These are phyloP conservation scores for Citrus australasica DNA, from an alignment of 345 rosid genomes.

Conservation along the genomic window DNA sequence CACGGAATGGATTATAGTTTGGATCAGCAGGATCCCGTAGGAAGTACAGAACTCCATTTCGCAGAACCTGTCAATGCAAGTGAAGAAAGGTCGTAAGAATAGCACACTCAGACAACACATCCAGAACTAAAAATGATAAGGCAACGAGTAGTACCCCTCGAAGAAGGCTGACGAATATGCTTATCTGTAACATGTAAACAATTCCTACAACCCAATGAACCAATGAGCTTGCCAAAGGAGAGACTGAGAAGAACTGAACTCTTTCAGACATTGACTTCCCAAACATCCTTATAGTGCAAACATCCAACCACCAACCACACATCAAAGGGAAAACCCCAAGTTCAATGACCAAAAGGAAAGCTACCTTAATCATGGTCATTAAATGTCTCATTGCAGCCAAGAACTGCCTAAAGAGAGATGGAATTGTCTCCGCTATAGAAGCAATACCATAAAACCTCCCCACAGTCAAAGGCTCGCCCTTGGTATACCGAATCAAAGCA, in stretches of 20 bases:
- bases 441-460: slow-evolving; percentile 88
- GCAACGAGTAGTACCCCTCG: slow-evolving; percentile 70
- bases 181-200: slow-evolving; percentile 93
- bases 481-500: slow-evolving; percentile 82
- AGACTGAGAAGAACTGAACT: slow-evolving; percentile 70
- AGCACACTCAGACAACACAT: neutral
- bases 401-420: slow-evolving; percentile 90
- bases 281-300: slow-evolving; percentile 92
- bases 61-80: slow-evolving; percentile 68
- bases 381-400: slow-evolving; percentile 96
- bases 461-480: slow-evolving; percentile 87
- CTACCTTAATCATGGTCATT: slow-evolving; percentile 99
- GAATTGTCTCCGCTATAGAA: slow-evolving; percentile 79
- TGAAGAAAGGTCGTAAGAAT: neutral
- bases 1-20: slow-evolving; percentile 96
- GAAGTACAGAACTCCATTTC: slow-evolving; percentile 89
- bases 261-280: slow-evolving; percentile 93
- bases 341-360: slow-evolving; percentile 94
- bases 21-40: slow-evolving; percentile 99
- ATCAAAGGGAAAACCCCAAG: slow-evolving; percentile 98
- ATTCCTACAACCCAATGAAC: slow-evolving; percentile 98
- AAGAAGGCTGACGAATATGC: slow-evolving; percentile 98
- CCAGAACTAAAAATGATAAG: neutral
- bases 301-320: slow-evolving; percentile 99
- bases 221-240: slow-evolving; percentile 94